phyloP scores from a whole-genome alignment of 345 rosid species.

The Salix koriyanagi region DNA sequence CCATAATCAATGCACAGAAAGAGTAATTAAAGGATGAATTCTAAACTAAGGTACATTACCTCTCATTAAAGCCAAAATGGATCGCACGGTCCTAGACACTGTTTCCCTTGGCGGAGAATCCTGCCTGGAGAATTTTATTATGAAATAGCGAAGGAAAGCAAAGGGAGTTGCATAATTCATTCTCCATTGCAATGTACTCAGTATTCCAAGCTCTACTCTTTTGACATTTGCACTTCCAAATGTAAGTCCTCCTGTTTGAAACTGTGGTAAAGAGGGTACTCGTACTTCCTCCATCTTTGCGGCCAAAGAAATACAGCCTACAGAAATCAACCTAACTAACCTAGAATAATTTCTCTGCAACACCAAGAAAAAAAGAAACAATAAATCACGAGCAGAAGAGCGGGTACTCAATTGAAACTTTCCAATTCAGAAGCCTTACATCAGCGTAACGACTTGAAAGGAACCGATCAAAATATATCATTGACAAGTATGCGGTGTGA shows the following conservation, averaged over 20 bases:
- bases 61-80: conserved; percentile 33
- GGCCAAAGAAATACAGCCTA: conserved; percentile 79
- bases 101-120: conserved; percentile 18
- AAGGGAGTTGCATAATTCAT: conserved; percentile 49
- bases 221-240: conserved; percentile 53
- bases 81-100: conserved; percentile 10
- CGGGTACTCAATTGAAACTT: not conserved
- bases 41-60: conserved; percentile 24
- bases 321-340: conserved; percentile 76
- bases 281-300: conserved; percentile 86
- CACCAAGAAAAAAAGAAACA: not conserved
- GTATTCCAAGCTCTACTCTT: conserved; percentile 71
- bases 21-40: not conserved
- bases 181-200: conserved; percentile 62
- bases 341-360: conserved; percentile 58
- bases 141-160: conserved; percentile 21
- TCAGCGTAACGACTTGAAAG: conserved; percentile 34
- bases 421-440: conserved; percentile 28
- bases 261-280: conserved; percentile 66
- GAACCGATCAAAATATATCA: conserved; percentile 55
- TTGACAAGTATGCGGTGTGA: conserved; percentile 49
- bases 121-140: conserved; percentile 21
- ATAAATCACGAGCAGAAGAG: not conserved
- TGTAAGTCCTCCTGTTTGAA: conserved; percentile 43
- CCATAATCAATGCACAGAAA: not conserved